Evolutionary conservation across 306 rosid species (phyloP).

Genomic region (Sicyos edulis): DNA sequence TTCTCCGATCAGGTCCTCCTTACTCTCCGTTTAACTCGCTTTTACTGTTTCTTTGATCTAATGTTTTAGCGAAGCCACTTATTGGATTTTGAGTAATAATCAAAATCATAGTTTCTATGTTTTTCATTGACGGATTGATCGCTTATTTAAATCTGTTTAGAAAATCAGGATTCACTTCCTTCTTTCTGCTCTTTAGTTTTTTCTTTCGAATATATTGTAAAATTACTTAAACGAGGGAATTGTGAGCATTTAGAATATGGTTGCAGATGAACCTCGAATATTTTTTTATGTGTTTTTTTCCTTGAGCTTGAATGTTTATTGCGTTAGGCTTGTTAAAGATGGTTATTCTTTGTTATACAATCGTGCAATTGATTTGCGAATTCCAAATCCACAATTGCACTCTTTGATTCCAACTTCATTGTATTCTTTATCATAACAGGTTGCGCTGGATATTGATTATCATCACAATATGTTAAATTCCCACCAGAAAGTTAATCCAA

Average conservation of each 20-base stretch:
- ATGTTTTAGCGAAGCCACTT: too few species aligned
- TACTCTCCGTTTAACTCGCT: background rate
- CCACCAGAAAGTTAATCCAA: constrained; percentile 91
- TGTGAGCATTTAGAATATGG: background rate
- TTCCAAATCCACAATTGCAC: background rate
- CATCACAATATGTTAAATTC: constrained; percentile 82
- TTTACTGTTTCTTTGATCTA: too few species aligned
- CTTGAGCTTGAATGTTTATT: background rate
- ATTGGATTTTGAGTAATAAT: too few species aligned
- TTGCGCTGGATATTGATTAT: constrained; percentile 91
- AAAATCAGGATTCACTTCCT: background rate
- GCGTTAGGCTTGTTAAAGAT: background rate
- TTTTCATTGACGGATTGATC: background rate
- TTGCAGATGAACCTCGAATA: background rate
- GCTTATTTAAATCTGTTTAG: background rate
- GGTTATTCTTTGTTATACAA: background rate
- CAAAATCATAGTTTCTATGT: background rate
- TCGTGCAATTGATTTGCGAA: background rate
- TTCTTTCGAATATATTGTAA: too few species aligned
- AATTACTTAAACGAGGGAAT: background rate
- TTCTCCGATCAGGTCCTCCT: constrained; percentile 57
- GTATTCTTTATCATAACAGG: constrained; percentile 35
- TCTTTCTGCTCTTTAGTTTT: background rate
- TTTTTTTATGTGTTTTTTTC: background rate
- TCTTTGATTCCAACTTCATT: background rate